Evolutionary conservation across 1,284 basidiomycete species (phyloP).

Genomic region (Volvariella surrecta): DNA sequence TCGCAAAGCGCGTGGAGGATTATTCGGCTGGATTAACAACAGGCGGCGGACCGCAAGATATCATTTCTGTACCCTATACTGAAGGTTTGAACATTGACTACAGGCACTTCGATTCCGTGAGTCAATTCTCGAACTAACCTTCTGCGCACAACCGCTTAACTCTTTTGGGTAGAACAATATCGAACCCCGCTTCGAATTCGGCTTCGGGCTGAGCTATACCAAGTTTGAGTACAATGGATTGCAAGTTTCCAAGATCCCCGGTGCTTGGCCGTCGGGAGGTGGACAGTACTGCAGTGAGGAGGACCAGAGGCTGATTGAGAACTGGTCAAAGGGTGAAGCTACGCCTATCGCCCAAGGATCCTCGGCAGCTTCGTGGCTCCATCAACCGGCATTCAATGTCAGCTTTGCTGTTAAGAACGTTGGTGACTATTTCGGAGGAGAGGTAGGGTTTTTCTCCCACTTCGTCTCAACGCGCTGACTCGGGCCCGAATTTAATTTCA

Average conservation of each 20-base stretch:
- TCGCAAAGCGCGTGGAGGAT: conserved; percentile 59
- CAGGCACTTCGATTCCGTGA: conserved; percentile 64
- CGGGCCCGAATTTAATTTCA: conserved; percentile 14
- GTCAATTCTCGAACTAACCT: conserved; percentile 13
- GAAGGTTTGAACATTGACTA: conserved; percentile 74
- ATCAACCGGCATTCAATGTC: conserved; percentile 50
- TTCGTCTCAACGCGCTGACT: conserved; percentile 5
- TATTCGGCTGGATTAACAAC: conserved; percentile 58
- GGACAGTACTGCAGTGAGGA: conserved; percentile 23
- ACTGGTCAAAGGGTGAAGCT: conserved; percentile 47
- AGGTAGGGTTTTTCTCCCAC: conserved; percentile 24
- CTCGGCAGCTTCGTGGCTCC: conserved; percentile 54
- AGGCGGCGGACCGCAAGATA: conserved; percentile 27
- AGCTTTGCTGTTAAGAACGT: conserved; percentile 54
- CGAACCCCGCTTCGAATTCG: conserved; percentile 66
- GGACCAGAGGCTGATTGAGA: conserved; percentile 24
- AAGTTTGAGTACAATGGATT: conserved; percentile 62
- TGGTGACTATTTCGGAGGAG: conserved; percentile 43
- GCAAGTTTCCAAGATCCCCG: conserved; percentile 28
- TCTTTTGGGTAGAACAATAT: conserved; percentile 33
- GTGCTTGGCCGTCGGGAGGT: conserved; percentile 4
- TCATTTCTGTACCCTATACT: conserved; percentile 52
- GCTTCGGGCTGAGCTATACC: conserved; percentile 82
- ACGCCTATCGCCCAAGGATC: conserved; percentile 41
- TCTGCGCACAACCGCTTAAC: neutral